phyloP scores from a whole-genome alignment of 805 yeast species.

The Isabelozyma pseudorhagii region DNA sequence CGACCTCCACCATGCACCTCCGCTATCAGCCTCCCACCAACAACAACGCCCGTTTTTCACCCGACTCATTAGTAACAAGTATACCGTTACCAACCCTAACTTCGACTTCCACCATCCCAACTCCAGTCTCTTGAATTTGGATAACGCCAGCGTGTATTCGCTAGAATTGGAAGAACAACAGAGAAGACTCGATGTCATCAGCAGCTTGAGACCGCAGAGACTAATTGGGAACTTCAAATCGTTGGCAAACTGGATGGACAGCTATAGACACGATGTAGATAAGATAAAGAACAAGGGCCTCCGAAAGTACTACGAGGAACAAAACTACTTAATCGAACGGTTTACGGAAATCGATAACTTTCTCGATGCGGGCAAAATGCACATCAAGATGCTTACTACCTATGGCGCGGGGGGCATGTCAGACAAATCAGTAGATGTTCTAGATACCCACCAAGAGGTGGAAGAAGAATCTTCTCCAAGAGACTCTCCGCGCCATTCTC shows the following conservation, averaged over 20 bases:
- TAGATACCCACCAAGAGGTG: background rate
- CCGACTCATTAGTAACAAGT: slow-evolving; percentile 23
- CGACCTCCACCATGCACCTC: slow-evolving; percentile 1
- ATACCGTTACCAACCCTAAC: slow-evolving; percentile 29
- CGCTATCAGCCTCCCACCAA: background rate
- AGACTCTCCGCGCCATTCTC: background rate
- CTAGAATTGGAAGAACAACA: slow-evolving; percentile 19
- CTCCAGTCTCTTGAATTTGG: slow-evolving; percentile 5
- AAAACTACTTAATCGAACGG: slow-evolving; percentile 57
- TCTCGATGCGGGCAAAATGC: slow-evolving; percentile 65
- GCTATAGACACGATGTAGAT: slow-evolving; percentile 11
- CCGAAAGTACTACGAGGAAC: slow-evolving; percentile 49
- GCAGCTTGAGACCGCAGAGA: slow-evolving; percentile 26
- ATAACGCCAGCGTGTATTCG: slow-evolving; percentile 10
- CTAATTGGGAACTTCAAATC: slow-evolving; percentile 30
- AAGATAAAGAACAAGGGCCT: slow-evolving; percentile 22
- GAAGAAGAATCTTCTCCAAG: background rate
- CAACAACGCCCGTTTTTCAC: slow-evolving; percentile 22
- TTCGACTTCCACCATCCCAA: slow-evolving; percentile 6
- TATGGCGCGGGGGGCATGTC: slow-evolving; percentile 42
- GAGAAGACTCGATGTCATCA: slow-evolving; percentile 16
- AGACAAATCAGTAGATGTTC: background rate
- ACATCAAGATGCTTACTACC: slow-evolving; percentile 57
- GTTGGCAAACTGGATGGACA: slow-evolving; percentile 30
- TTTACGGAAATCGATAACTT: slow-evolving; percentile 60